phyloP scores from a whole-genome alignment of 257 asterid species.

The Nicotiana noctiflora region DNA sequence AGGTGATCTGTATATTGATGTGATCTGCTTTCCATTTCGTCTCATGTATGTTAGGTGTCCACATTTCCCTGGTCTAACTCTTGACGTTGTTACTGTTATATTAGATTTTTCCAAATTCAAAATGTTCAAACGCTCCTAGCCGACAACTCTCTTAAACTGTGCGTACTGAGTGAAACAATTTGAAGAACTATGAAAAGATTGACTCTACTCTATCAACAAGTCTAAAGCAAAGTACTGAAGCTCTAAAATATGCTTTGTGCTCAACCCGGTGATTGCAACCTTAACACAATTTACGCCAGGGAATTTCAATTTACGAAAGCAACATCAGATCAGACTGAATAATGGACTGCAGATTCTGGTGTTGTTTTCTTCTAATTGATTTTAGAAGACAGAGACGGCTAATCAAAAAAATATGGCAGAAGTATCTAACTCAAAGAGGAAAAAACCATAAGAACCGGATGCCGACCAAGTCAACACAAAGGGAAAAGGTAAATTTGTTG shows the following conservation, averaged over 20 bases:
- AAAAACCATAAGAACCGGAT: neutral
- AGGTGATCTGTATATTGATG: neutral
- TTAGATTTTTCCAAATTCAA: neutral
- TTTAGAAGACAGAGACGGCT: no score
- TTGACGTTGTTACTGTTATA: neutral
- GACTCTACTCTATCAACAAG: no score
- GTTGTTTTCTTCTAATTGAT: no score
- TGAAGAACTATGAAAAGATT: no score
- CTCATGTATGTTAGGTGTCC: neutral
- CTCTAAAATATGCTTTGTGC: no score
- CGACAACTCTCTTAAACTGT: neutral
- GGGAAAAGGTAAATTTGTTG: neutral
- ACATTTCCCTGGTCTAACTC: neutral
- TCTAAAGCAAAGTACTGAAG: no score
- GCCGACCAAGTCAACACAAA: neutral
- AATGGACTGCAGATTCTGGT: no score
- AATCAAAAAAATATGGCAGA: neutral
- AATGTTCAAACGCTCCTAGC: neutral
- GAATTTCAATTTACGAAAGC: no score
- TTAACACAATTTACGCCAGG: no score
- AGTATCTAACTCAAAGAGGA: neutral
- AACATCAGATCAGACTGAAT: no score
- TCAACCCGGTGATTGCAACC: no score
- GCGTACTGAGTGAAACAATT: no score
- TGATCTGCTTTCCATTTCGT: neutral